Conservation (phyloP, 331 rosid genomes). For the Acacia concinna region DNA sequence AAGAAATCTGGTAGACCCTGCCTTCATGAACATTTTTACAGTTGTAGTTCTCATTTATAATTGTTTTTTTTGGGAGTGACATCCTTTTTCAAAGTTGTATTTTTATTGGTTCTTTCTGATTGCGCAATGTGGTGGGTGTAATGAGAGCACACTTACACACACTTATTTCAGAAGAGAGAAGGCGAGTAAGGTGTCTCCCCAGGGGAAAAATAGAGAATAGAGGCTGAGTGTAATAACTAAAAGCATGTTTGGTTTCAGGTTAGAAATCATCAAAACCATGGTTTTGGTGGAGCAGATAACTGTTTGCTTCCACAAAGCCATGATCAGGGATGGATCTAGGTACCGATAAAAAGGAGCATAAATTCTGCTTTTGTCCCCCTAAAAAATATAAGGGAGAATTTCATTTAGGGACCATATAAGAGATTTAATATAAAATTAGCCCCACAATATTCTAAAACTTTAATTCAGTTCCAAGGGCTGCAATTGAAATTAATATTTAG, state of each 20-base stretch:
- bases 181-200: not conserved
- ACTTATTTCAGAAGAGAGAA: not conserved
- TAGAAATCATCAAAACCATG: not conserved
- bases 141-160: not conserved
- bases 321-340: not conserved
- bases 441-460: too few species aligned
- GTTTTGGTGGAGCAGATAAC: not conserved
- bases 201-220: not conserved
- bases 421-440: too few species aligned
- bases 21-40: conserved; percentile 2
- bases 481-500: too few species aligned
- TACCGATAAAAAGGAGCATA: not conserved
- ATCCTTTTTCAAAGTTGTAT: conserved; percentile 12
- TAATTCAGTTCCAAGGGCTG: too few species aligned
- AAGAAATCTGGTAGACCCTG: conserved; percentile 49
- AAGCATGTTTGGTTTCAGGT: not conserved
- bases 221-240: not conserved
- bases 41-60: not conserved
- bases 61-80: not conserved
- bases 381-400: too few species aligned
- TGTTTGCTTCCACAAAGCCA: not conserved
- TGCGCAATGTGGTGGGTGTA: not conserved
- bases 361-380: not conserved
- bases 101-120: not conserved
- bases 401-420: too few species aligned